phyloP scores from a whole-genome alignment of 345 rosid genomes.

The Brassica rapa region DNA sequence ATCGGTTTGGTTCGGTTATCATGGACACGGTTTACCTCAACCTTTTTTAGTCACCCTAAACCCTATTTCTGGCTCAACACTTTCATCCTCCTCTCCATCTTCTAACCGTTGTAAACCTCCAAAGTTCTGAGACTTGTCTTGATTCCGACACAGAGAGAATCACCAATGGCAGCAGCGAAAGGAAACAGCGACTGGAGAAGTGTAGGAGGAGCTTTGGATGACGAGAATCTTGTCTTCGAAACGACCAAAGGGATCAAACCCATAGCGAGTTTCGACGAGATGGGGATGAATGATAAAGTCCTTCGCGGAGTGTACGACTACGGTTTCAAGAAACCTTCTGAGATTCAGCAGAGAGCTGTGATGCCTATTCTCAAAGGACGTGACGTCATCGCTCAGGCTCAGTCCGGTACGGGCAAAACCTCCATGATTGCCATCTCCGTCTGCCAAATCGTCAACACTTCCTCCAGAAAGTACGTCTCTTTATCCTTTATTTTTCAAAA shows the following conservation, averaged over 20 bases:
- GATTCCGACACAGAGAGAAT: background rate
- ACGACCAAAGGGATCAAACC: conserved; percentile 89
- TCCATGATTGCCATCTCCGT: conserved; percentile 94
- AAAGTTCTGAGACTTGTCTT: background rate
- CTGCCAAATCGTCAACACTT: conserved; percentile 73
- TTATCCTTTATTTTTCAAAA: background rate
- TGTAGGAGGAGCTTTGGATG: conserved; percentile 39
- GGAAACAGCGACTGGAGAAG: conserved; percentile 17
- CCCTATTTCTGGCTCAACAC: too few species aligned
- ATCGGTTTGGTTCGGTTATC: too few species aligned
- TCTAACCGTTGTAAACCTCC: too few species aligned
- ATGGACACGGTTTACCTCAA: too few species aligned
- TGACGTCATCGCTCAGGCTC: conserved; percentile 97
- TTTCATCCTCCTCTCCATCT: too few species aligned
- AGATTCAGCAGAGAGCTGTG: conserved; percentile 90
- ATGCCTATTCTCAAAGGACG: conserved; percentile 87
- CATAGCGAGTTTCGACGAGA: conserved; percentile 69
- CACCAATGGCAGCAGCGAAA: conserved; percentile 19
- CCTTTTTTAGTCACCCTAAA: too few species aligned
- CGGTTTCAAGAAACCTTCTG: conserved; percentile 92
- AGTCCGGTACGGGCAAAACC: conserved; percentile 97
- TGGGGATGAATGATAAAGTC: conserved; percentile 75
- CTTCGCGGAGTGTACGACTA: conserved; percentile 86
- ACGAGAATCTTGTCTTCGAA: conserved; percentile 70
- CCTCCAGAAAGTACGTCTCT: conserved; percentile 60